Evolutionary conservation across 169 alveolate species (phyloP), one percentile per base, ranked within the genome.

Genomic region (Eimeria zaria): DNA sequence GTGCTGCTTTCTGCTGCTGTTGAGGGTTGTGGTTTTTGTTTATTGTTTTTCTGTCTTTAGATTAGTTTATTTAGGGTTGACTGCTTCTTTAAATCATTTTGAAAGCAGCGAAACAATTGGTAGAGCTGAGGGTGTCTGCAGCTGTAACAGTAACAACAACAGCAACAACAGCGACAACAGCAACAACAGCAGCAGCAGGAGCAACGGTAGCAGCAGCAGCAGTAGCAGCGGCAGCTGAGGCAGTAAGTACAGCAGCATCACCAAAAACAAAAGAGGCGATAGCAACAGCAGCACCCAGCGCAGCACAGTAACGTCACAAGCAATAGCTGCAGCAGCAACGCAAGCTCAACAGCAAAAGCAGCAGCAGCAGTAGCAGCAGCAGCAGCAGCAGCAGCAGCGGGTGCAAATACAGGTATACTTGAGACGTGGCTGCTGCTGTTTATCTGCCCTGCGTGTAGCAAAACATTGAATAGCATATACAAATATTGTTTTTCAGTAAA

Each of bases 251-350:
- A n/a, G n/a, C n/a, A n/a, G n/a, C n/a, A n/a, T n/a, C n/a, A n/a
- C n/a, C n/a, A n/a, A n/a, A n/a, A n/a, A n/a, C n/a, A 36, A 53
- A 48, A 71, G 53, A 16, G 14, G 83, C 83, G 36, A 27, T 53
- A 73, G 83, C 83, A 41, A 69, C 53, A n/a, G 30, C 33, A 51
- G 69, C 74, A n/a, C n/a, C 55, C 0, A 5, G 76, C 24, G 91
- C 44, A 46, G 53, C 76, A 33, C 58, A 64, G 5, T 8, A 33
- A 0, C 55, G n/a, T n/a, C n/a, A n/a, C n/a, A n/a, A 20, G 67
- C 27, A 14, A 9, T 46, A 73, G 62, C 69, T 51, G 67, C 48
- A 80, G 89, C 89, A 22, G 89, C 58, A 74, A 44, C 71, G 7
- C 39, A 5, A 69, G 81, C 48, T n/a, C n/a, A n/a, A n/a, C n/a